Evolutionary conservation across 176 grass and related monocot genomes (phyloP), one percentile per base, ranked within the genome.

Genomic region (Elymus sibiricus): DNA sequence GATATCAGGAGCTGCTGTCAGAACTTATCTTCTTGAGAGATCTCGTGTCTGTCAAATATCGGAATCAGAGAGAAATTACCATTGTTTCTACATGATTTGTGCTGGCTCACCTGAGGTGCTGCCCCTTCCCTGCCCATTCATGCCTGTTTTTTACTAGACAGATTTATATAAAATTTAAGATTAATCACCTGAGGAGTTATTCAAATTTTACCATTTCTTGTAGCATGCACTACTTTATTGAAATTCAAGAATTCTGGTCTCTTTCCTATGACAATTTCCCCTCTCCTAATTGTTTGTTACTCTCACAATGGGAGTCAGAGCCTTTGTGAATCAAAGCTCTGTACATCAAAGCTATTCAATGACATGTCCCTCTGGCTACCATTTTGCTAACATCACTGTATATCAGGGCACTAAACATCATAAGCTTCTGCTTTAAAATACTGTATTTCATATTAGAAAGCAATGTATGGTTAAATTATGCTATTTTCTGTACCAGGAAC

Each of bases 61-160:
- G 60, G 88, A 94, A 34, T 91, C 95, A 26, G 95, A 98, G 83
- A 95, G 95, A 86, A 98, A 98, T 71, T 98, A 98, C 79, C 95
- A 98, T 84, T 95, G 93, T 87, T 98, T 98, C 92, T 98, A 98
- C 87, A 95, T 98, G 93, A 82, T 98, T 90, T 98, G 95, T 83
- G 88, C 95, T 70, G 90, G 89, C 53, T 92, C 95, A 64, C 78
- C 93, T 63, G 95, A 98, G 95, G 95, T 98, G 81, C 68, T 77
- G 34, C 15, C 47, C 69, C 67, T 86, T 31, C 32, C 44, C 46
- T 84, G 34, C 64, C 79, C 80, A 37, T 72, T 24, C 26, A 47
- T 79, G 46, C 29, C 62, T 49, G 71, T 59, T 56, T 16, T 34
- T 8, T 3, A 83, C 34, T 13, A 47, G 21, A 59, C 5, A 63